Base-by-base conservation (phyloP, 768 basidiomycete species). In the Collybia nuda region DNA sequence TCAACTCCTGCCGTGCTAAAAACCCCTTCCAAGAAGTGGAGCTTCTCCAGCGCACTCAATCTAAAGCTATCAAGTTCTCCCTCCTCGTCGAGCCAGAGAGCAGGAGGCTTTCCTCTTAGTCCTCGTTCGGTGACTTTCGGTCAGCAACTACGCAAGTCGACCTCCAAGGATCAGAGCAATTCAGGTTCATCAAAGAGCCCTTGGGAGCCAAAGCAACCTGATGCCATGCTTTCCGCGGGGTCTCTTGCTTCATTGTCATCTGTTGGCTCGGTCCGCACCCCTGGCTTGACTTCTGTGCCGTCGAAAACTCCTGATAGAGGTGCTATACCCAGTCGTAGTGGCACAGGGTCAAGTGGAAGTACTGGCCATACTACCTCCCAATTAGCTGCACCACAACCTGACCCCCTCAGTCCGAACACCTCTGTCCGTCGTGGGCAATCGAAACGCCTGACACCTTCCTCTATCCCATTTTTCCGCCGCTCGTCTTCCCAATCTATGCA, bases 21-120 rank as follows among this genome's bases (percentile, higher is more conserved):
- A 71, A 88, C 89, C 2, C 91, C 92, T 28, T 91, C 89, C n/a
- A 94, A 93, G 79, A 95, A 95, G 68, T 95, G 93, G 93, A 94
- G 92, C 64, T 89, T 95, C 66, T 88, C 90, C n/a, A 87, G 80
- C 55, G 90, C 88, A 19, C 71, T 94, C 3, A 90, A 88, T 56
- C 78, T 89, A 65, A 90, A 81, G 62, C 67, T 90, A 44, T 79
- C 84, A 12, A 79, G 79, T 51, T 86, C 84, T 22, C 83, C 86
- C 43, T 84, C 84, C 17, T 76, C 78, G 37, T 81, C 84, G 47
- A 68, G 62, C 69, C 70, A 82, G 55, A 81, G 82, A 37, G 72
- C 83, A 24, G 32, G 32, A 11, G 67, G 72, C 15, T 81, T 84
- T 53, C 79, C 85, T 11, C 63, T 84, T 46, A 89, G 87, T 59